These are phyloP conservation scores for Dendrobium chrysotoxum DNA, from an alignment of 106 monocot genomes.

Conservation along the genomic window DNA sequence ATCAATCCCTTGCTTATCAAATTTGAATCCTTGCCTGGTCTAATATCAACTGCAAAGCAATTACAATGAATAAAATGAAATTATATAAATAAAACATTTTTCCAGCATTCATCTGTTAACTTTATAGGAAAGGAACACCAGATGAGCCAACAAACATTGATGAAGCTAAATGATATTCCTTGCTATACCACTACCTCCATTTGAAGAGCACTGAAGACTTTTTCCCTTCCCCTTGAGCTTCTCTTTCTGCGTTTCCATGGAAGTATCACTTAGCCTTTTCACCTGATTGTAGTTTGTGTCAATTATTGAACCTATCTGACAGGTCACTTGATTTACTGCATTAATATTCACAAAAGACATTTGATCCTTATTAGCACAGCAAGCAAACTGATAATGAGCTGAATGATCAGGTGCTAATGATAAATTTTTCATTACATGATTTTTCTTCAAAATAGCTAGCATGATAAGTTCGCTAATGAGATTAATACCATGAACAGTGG, in stretches of 20 bases:
- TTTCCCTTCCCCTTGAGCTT: neutral
- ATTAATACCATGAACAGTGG: neutral
- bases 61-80: neutral
- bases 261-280: neutral
- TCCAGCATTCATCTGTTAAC: neutral
- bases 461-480: neutral
- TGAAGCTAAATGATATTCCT: neutral
- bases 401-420: neutral
- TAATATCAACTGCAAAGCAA: neutral
- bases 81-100: neutral
- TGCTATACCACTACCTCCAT: neutral
- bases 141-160: neutral
- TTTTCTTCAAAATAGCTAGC: neutral
- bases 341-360: neutral
- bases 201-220: neutral
- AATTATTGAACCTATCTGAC: neutral
- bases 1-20: neutral
- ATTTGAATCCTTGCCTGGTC: neutral
- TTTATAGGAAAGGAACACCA: neutral
- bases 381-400: neutral
- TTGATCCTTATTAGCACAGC: neutral
- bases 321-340: neutral
- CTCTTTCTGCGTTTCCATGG: neutral
- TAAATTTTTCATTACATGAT: neutral
- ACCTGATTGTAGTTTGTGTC: neutral